Conservation (phyloP, 1,284 basidiomycete species). For the Earliella scabrosa region DNA sequence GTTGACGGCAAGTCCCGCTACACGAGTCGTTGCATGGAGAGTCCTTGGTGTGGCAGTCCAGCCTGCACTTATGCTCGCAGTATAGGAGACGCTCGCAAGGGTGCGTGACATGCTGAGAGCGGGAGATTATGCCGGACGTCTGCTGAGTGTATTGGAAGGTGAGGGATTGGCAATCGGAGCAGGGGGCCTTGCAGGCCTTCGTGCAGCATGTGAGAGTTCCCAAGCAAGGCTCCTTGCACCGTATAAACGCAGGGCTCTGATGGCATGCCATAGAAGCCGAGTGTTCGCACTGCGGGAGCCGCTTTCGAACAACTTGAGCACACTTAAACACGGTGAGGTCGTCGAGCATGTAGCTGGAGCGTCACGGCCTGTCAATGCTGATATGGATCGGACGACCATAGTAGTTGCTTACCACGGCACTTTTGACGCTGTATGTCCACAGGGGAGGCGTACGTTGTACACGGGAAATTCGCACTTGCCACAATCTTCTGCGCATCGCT, state of each 20-base stretch:
- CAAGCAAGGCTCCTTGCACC: conserved; percentile 51
- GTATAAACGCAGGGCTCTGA: conserved; percentile 41
- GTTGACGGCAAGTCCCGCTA: conserved; percentile 54
- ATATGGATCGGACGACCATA: too few relatives aligned
- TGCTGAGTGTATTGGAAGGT: conserved; percentile 13
- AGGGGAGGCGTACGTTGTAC: conserved; percentile 56
- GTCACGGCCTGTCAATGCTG: too few relatives aligned
- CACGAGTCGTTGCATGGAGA: conserved; percentile 57
- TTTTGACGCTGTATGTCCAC: conserved; percentile 54
- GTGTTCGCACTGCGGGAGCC: conserved; percentile 64
- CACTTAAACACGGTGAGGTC: conserved; percentile 52
- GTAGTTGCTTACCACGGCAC: conserved; percentile 69
- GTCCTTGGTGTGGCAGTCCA: conserved; percentile 48
- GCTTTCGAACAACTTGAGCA: conserved; percentile 47
- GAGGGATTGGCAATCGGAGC: conserved; percentile 51
- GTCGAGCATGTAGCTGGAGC: conserved; percentile 55
- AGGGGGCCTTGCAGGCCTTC: conserved; percentile 51
- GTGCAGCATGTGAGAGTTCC: conserved; percentile 56
- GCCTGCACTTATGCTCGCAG: conserved; percentile 62
- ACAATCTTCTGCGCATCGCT: conserved; percentile 58
- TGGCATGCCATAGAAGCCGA: conserved; percentile 48
- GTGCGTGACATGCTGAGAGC: conserved; percentile 50
- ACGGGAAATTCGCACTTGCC: conserved; percentile 59
- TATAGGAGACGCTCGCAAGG: conserved; percentile 57
- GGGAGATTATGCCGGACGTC: conserved; percentile 18